These are phyloP conservation scores for Fremontodendron californicum DNA, from an alignment of 345 rosid genomes.

Conservation along the genomic window DNA sequence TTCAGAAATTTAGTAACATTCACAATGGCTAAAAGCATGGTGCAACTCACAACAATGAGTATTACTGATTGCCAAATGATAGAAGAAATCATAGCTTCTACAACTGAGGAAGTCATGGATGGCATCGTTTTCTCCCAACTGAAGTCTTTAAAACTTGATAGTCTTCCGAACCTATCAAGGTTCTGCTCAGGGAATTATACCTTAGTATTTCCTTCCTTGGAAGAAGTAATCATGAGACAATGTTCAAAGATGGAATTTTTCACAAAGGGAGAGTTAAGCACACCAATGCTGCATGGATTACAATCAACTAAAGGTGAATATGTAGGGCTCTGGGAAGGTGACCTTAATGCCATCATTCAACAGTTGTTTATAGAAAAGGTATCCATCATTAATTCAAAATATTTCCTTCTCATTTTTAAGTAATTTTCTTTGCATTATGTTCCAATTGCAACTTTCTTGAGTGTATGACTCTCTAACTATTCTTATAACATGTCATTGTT, in stretches of 20 bases:
- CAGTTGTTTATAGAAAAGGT: neutral
- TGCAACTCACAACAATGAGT: conserved; percentile 6
- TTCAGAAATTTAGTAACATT: conserved; percentile 3
- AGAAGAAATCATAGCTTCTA: neutral
- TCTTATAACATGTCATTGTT: no score
- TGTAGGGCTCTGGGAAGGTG: no score
- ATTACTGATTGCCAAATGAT: conserved; percentile 11
- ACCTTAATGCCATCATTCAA: neutral
- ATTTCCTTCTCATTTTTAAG: neutral
- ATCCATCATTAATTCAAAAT: neutral
- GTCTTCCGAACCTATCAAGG: conserved; percentile 1
- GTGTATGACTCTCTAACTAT: no score
- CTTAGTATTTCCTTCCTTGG: conserved; percentile 7
- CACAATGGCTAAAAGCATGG: conserved; percentile 14
- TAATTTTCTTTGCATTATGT: no score
- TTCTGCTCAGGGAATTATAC: neutral
- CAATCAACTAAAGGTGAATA: neutral
- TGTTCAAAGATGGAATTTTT: conserved; percentile 15
- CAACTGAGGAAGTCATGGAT: neutral
- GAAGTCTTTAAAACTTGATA: conserved; percentile 4
- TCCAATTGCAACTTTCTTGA: no score
- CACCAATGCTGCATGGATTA: neutral
- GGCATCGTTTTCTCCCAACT: conserved; percentile 13
- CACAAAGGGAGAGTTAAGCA: neutral
- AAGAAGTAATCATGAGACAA: neutral